A percentile compares a stretch with the other conserved stretches of the same genome.
phyloP scores from a whole-genome alignment of 2,329 filamentous ascomycete species.

The Aspergillus quadricinctus region DNA sequence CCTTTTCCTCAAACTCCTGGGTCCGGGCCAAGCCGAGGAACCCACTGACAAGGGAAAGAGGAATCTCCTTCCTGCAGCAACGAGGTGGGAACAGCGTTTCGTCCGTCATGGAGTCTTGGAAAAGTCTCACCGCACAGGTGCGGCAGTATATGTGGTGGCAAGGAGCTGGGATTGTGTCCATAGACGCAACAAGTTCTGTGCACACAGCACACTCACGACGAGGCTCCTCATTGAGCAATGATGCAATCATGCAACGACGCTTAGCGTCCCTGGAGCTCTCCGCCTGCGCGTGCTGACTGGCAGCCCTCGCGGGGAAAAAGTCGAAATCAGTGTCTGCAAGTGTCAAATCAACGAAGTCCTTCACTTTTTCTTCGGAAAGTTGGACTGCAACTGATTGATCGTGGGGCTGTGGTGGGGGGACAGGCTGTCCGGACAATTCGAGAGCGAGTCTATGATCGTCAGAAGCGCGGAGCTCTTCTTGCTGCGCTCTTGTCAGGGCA shows the following conservation, averaged over 20 bases:
- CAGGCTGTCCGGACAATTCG: background rate
- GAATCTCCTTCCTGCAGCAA: slow-evolving; percentile 23
- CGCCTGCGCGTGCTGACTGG: background rate
- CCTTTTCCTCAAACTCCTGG: slow-evolving; percentile 15
- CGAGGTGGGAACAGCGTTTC: slow-evolving; percentile 25
- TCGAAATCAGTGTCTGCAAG: background rate
- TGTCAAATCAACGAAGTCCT: background rate
- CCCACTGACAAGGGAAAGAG: slow-evolving; percentile 2
- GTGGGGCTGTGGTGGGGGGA: background rate
- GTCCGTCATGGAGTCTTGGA: slow-evolving; percentile 16
- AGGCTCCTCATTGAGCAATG: background rate
- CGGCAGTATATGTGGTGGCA: slow-evolving; percentile 23
- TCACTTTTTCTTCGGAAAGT: background rate
- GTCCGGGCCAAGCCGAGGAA: slow-evolving; percentile 7
- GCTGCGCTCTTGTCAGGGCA: slow-evolving; percentile 1
- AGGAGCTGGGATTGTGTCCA: background rate
- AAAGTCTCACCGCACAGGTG: slow-evolving; percentile 14
- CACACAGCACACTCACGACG: slow-evolving; percentile 8
- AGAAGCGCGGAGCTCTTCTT: slow-evolving; percentile 6
- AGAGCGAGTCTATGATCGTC: slow-evolving; percentile 1
- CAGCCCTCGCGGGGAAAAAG: background rate
- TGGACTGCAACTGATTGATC: background rate
- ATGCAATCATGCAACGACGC: background rate
- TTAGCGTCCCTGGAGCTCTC: slow-evolving; percentile 1
- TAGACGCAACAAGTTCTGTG: background rate